Evolutionary conservation across 2,329 filamentous ascomycete species (phyloP).

Genomic region (Macrophomina pseudophaseolina): DNA sequence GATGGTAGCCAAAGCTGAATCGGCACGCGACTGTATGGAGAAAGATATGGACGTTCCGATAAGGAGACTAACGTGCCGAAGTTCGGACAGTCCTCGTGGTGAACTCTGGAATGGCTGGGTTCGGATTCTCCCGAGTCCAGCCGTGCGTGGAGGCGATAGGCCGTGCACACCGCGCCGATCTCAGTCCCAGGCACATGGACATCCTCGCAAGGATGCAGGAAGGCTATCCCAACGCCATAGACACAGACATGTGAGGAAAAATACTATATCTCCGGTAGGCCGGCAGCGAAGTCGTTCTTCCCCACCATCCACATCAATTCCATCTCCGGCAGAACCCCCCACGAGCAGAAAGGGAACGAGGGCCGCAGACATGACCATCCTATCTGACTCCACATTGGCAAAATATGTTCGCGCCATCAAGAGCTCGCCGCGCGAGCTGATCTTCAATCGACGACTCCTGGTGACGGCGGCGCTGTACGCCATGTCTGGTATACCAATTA

Average conservation of each 20-base stretch:
- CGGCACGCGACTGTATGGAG: neutral
- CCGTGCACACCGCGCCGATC: neutral
- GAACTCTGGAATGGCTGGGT: neutral
- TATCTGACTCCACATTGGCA: slow-evolving; percentile 29
- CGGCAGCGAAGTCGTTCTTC: neutral
- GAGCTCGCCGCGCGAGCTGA: slow-evolving; percentile 28
- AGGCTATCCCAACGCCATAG: neutral
- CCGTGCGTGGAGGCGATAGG: neutral
- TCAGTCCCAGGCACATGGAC: neutral
- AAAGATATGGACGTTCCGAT: neutral
- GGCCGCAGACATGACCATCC: slow-evolving; percentile 18
- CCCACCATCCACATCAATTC: neutral
- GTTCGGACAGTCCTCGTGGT: neutral
- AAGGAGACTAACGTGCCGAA: neutral
- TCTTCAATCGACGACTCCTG: slow-evolving; percentile 29
- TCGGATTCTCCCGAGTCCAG: neutral
- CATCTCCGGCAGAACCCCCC: neutral
- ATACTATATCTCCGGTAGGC: neutral
- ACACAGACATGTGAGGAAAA: neutral
- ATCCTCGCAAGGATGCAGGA: neutral
- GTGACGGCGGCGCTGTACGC: slow-evolving; percentile 31
- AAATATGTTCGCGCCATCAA: slow-evolving; percentile 29
- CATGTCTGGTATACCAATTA: slow-evolving; percentile 30
- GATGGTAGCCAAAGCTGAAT: neutral
- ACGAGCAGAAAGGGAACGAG: neutral